Conservation (phyloP, 495 filamentous ascomycete species). For the Aspergillus sclerotiicarbonarius region DNA sequence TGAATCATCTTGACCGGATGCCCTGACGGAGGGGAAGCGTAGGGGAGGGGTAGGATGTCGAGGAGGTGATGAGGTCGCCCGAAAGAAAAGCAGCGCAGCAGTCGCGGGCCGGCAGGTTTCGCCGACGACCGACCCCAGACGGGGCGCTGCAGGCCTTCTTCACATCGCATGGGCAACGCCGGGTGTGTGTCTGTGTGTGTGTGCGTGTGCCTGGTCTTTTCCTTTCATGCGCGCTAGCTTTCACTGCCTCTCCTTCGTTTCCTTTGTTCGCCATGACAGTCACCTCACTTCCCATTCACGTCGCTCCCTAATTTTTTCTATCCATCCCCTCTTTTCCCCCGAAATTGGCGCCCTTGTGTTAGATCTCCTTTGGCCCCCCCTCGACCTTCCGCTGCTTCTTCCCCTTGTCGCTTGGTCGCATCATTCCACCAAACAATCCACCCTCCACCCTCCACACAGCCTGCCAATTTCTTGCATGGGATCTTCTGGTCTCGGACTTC, state of each 20-base stretch:
- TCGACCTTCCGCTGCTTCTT: conserved; percentile 11
- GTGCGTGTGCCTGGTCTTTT: conserved; percentile 1
- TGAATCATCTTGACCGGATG: conserved; percentile 81
- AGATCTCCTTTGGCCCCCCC: background rate
- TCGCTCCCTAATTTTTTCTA: conserved; percentile 12
- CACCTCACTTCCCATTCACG: background rate
- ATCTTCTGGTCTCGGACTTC: conserved; percentile 4
- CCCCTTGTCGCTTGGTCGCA: conserved; percentile 15
- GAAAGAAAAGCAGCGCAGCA: conserved; percentile 25
- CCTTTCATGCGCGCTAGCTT: conserved; percentile 14
- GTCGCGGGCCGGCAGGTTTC: conserved; percentile 23
- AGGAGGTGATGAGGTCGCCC: conserved; percentile 6
- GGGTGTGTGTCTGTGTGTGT: background rate
- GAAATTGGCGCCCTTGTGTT: conserved; percentile 6
- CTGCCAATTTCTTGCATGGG: conserved; percentile 15
- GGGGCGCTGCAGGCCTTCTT: background rate
- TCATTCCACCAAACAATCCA: conserved; percentile 1
- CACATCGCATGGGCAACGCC: conserved; percentile 14
- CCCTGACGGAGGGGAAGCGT: conserved; percentile 6
- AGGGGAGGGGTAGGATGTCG: conserved; percentile 11
- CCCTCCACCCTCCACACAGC: background rate
- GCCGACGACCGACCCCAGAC: conserved; percentile 28
- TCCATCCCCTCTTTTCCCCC: conserved; percentile 6
- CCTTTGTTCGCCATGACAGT: conserved; percentile 13
- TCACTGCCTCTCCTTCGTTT: conserved; percentile 9